phyloP scores from a whole-genome alignment of 2,329 filamentous ascomycete genomes.

The Arthrobotrys iridis region DNA sequence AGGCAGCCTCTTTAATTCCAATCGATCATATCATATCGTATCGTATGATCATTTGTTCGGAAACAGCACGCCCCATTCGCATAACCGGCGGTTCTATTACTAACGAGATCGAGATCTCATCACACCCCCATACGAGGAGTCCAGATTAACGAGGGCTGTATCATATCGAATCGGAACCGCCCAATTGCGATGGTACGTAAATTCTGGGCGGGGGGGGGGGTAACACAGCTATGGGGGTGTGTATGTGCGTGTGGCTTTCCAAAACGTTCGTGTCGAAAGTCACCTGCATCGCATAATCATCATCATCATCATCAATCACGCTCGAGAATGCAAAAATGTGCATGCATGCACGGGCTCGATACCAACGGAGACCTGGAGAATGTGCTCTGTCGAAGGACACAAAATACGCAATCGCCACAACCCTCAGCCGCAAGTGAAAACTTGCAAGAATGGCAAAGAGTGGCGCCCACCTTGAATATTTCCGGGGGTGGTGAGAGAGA shows the following conservation, averaged over 20 bases:
- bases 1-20: slow-evolving; percentile 34
- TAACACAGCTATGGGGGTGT: background rate
- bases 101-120: slow-evolving; percentile 50
- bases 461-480: background rate
- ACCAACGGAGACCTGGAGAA: slow-evolving; percentile 9
- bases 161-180: slow-evolving; percentile 15
- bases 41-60: background rate
- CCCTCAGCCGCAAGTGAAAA: slow-evolving; percentile 39
- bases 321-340: slow-evolving; percentile 33
- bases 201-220: background rate
- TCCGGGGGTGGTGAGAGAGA: background rate
- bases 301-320: background rate
- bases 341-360: slow-evolving; percentile 28
- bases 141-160: slow-evolving; percentile 41
- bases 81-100: background rate
- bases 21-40: no score
- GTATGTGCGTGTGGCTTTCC: background rate
- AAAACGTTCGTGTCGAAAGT: slow-evolving; percentile 31
- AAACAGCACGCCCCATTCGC: no score
- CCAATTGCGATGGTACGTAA: slow-evolving; percentile 28
- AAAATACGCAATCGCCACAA: slow-evolving; percentile 53
- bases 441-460: slow-evolving; percentile 48
- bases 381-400: background rate
- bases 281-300: slow-evolving; percentile 24
- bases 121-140: slow-evolving; percentile 8